phyloP scores from a whole-genome alignment of 768 basidiomycete genomes.

The Goffeauzyma gilvescens region DNA sequence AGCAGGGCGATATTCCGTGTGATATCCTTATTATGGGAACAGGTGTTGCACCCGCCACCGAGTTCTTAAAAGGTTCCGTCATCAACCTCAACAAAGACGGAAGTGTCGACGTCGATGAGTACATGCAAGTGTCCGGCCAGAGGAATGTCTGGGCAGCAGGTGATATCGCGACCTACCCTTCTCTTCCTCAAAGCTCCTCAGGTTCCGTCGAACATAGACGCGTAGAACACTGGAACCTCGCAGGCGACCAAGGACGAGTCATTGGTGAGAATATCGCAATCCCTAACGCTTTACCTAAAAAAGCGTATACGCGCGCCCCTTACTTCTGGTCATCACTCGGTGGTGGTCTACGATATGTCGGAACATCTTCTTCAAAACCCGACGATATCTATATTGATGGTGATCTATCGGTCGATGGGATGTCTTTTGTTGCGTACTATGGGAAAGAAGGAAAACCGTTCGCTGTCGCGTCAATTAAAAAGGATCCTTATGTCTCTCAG shows the following conservation, averaged over 20 bases:
- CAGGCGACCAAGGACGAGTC: conserved; percentile 47
- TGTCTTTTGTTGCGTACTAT: conserved; percentile 55
- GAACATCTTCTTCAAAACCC: conserved; percentile 43
- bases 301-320: conserved; percentile 55
- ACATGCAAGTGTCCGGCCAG: conserved; percentile 40
- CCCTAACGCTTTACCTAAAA: conserved; percentile 19
- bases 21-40: conserved; percentile 72
- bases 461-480: conserved; percentile 43
- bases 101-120: conserved; percentile 58
- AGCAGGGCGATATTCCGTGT: conserved; percentile 46
- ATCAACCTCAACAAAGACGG: conserved; percentile 50
- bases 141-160: conserved; percentile 35
- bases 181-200: too few species aligned
- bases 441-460: conserved; percentile 33
- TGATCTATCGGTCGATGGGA: conserved; percentile 40
- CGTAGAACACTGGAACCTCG: conserved; percentile 89
- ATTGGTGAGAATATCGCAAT: conserved; percentile 59
- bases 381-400: conserved; percentile 68
- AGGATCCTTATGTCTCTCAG: conserved; percentile 60
- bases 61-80: conserved; percentile 51
- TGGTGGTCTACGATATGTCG: conserved; percentile 69
- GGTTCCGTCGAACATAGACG: conserved; percentile 43
- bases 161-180: conserved; percentile 65
- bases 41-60: conserved; percentile 65
- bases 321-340: conserved; percentile 76